These are phyloP conservation scores for Ophiostoma perfectum DNA, from an alignment of 2,329 filamentous ascomycete species.

Conservation along the genomic window DNA sequence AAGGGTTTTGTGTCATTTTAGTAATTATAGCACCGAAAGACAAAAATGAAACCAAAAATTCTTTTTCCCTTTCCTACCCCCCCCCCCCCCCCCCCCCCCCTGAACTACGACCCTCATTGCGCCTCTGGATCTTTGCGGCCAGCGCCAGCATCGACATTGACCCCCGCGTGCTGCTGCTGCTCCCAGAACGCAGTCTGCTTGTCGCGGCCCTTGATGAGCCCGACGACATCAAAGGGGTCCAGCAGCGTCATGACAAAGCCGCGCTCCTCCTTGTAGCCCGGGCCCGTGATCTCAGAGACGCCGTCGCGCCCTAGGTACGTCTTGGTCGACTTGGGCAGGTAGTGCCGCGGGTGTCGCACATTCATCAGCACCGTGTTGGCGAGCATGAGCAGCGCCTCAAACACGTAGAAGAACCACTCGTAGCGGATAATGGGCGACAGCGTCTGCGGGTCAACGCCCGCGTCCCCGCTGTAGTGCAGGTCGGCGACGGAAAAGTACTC, in stretches of 20 bases:
- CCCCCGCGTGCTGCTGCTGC: too few relatives aligned
- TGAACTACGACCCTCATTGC: too few relatives aligned
- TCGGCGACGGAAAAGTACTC: conserved; percentile 51
- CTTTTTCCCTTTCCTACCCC: too few relatives aligned
- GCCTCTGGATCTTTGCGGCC: neutral
- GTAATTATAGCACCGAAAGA: too few relatives aligned
- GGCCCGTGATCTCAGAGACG: conserved; percentile 43
- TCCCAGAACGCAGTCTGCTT: neutral
- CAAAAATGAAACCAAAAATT: too few relatives aligned
- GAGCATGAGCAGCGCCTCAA: conserved; percentile 51
- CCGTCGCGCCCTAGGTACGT: conserved; percentile 49
- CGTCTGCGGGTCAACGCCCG: conserved; percentile 53
- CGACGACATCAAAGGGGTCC: conserved; percentile 32
- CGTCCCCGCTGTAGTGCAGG: conserved; percentile 57
- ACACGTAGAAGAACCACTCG: conserved; percentile 37
- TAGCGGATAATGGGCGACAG: conserved; percentile 32
- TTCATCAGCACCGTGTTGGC: conserved; percentile 48
- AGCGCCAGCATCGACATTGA: neutral
- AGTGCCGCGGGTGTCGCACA: conserved; percentile 45
- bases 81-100: too few relatives aligned
- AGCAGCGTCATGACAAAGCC: conserved; percentile 39
- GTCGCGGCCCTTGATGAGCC: conserved; percentile 18
- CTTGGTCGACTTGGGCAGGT: conserved; percentile 44
- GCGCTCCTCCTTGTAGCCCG: conserved; percentile 46
- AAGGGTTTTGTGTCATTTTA: too few relatives aligned